Conservation (phyloP, 2,329 filamentous ascomycete genomes). For the Phoma sp. region DNA sequence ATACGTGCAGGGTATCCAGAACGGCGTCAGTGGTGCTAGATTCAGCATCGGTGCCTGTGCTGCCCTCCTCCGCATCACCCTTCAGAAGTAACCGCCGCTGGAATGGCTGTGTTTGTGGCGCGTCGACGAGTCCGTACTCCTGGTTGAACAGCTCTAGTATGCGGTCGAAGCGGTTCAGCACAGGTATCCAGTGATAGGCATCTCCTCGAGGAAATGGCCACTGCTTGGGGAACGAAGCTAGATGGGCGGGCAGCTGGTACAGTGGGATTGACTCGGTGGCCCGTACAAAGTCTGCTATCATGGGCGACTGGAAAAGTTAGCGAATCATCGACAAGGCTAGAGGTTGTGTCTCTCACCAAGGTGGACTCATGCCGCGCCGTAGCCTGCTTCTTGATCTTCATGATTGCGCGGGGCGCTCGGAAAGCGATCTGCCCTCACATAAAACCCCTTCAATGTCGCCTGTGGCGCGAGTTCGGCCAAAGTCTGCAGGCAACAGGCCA, state of each 20-base stretch:
- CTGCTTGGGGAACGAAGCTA: slow-evolving; percentile 80
- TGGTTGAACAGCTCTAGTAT: slow-evolving; percentile 82
- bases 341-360: slow-evolving; percentile 47
- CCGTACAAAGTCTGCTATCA: slow-evolving; percentile 80
- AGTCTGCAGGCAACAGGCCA: background rate
- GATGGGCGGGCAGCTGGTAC: slow-evolving; percentile 76
- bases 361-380: slow-evolving; percentile 61
- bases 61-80: slow-evolving; percentile 57
- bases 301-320: slow-evolving; percentile 72
- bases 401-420: slow-evolving; percentile 49
- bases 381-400: slow-evolving; percentile 64
- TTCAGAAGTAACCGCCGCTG: slow-evolving; percentile 68
- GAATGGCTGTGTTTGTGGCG: slow-evolving; percentile 82
- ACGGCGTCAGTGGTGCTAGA: slow-evolving; percentile 56
- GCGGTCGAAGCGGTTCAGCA: slow-evolving; percentile 91
- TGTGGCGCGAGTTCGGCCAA: slow-evolving; percentile 3
- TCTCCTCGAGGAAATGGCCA: slow-evolving; percentile 97
- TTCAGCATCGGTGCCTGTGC: slow-evolving; percentile 21
- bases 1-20: slow-evolving; percentile 64
- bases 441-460: slow-evolving; percentile 23
- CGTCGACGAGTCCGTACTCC: slow-evolving; percentile 79
- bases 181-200: slow-evolving; percentile 96
- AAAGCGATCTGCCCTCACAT: slow-evolving; percentile 46
- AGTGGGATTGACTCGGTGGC: slow-evolving; percentile 72
- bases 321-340: background rate